phyloP scores from a whole-genome alignment of 1,284 basidiomycete genomes.

The Fomitopsis schrenkii region DNA sequence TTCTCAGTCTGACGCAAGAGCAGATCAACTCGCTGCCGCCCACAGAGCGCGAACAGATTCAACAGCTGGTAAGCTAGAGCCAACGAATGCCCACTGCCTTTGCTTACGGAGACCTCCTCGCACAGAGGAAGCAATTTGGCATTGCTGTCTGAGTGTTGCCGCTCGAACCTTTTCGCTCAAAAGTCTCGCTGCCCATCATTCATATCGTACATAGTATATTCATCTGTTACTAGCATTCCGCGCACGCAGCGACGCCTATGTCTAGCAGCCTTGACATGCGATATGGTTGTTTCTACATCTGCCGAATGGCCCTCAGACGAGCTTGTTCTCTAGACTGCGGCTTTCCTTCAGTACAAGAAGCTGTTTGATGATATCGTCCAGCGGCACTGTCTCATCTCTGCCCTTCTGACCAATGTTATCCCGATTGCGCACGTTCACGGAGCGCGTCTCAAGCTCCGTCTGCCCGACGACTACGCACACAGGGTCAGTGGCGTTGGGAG shows the following conservation, averaged over 20 bases:
- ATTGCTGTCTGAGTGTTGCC: neutral
- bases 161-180: neutral
- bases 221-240: neutral
- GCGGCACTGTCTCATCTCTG: conserved; percentile 60
- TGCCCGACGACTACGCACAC: conserved; percentile 80
- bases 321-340: conserved; percentile 56
- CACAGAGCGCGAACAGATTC: conserved; percentile 80
- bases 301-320: conserved; percentile 17
- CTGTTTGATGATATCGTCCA: conserved; percentile 65
- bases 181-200: neutral
- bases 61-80: conserved; percentile 64
- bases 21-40: conserved; percentile 87
- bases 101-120: neutral
- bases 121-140: conserved; percentile 43
- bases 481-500: neutral
- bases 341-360: conserved; percentile 62
- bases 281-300: neutral
- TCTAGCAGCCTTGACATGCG: neutral
- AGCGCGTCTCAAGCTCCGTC: conserved; percentile 79
- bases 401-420: conserved; percentile 87
- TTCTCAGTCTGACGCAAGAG: conserved; percentile 80
- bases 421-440: conserved; percentile 94
- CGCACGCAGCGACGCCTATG: too few species aligned
- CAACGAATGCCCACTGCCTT: too few species aligned
- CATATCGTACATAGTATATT: neutral